Conservation (phyloP, 192 early-diverging fungal genomes). For the Umbelopsis isabellina region DNA sequence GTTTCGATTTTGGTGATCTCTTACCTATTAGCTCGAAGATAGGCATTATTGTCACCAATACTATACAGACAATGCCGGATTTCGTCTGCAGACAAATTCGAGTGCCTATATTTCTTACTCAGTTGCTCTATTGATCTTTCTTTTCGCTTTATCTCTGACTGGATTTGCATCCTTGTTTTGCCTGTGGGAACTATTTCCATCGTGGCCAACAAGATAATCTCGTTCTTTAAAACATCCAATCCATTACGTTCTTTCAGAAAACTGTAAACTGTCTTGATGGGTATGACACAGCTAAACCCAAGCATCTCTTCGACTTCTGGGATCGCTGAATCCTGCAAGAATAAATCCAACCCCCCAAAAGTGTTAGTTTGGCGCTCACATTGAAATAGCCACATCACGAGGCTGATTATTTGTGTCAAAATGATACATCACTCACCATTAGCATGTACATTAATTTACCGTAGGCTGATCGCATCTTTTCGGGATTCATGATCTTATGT, state of each 20-base stretch:
- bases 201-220: slow-evolving; percentile 75
- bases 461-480: slow-evolving; percentile 95
- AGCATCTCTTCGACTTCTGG: slow-evolving; percentile 80
- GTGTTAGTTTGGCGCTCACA: neutral
- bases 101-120: slow-evolving; percentile 74
- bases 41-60: slow-evolving; percentile 98
- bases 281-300: slow-evolving; percentile 75
- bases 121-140: slow-evolving; percentile 90
- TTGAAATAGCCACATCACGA: neutral
- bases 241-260: slow-evolving; percentile 71
- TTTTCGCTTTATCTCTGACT: slow-evolving; percentile 87
- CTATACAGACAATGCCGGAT: slow-evolving; percentile 90
- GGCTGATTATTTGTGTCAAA: neutral
- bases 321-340: slow-evolving; percentile 66
- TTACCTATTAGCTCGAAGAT: slow-evolving; percentile 79
- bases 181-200: slow-evolving; percentile 72
- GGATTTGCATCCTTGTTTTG: slow-evolving; percentile 67
- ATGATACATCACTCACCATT: slow-evolving; percentile 42
- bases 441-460: slow-evolving; percentile 97
- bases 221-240: slow-evolving; percentile 75
- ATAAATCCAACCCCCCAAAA: neutral
- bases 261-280: slow-evolving; percentile 90
- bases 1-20: neutral
- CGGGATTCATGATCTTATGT: slow-evolving; percentile 93
- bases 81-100: slow-evolving; percentile 61